Base-by-base conservation (phyloP, 179 eudicot genomes). In the Spinacia oleracea region DNA sequence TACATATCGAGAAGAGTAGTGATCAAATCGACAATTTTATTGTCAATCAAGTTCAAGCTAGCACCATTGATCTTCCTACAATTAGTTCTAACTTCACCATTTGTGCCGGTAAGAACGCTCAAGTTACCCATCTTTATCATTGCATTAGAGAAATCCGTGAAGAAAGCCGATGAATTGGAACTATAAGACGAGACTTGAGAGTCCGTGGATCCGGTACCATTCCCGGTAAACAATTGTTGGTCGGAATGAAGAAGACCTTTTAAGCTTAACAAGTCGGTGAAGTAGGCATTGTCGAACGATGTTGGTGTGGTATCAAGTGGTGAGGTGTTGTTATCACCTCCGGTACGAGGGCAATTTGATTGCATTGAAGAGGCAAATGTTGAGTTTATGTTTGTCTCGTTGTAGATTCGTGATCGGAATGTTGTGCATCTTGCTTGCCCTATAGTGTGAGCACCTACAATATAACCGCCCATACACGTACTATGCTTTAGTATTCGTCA, bases 61-160 rank as follows among this genome's bases (percentile, higher is more conserved):
- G 29, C 53, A 7, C 34, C 23, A 16, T 80, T 80, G 14, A 34
- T 34, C 64, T 70, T 80, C 59, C 90, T 72, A 79, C 96, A 91
- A 56, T 89, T 90, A 8, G 81, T 80, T 81, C 96, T 81, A 70
- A 91, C 73, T 79, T 89, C 86, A 11, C 96, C 96, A 72, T 53
- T 83, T 3, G 92, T 75, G 11, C 96, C 96, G 0, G 91, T 87
- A 12, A 90, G 89, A 9, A 92, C 91, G 79, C 89, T 85, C 65
- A 91, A 78, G 74, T 89, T 91, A 4, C 91, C 86, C 93, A 91
- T 89, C 79, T 86, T 89, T 66, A 90, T 80, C 92, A 91, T 90
- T 0, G 90, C 91, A 56, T 51, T 77, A 0, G 87, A 90, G 65
- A 91, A 91, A 77, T 91, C 96, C 0, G 77, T 76, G 70, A 86